Percentiles rank a stretch among this genome's conserved stretches.
phyloP scores from a whole-genome alignment of 2,329 filamentous ascomycete species.

The Cladobotryum mycophilum region DNA sequence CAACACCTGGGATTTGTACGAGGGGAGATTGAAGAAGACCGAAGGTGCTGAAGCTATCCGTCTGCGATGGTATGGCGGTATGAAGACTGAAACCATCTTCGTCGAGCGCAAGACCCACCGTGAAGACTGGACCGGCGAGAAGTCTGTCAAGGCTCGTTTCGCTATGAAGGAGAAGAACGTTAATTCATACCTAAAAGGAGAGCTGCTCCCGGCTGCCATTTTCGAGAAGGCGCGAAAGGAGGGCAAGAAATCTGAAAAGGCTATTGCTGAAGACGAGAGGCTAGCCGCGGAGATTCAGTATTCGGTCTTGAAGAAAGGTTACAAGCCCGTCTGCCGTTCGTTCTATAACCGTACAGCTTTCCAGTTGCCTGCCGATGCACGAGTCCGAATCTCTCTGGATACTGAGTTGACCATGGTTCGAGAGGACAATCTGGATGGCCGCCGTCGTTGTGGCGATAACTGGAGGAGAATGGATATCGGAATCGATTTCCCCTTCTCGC shows the following conservation, averaged over 20 bases:
- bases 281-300: constrained; percentile 91
- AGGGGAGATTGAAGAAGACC: constrained; percentile 92
- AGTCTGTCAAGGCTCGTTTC: constrained; percentile 97
- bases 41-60: constrained; percentile 96
- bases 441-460: constrained; percentile 70
- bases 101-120: constrained; percentile 97
- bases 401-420: constrained; percentile 93
- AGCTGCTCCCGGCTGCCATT: constrained; percentile 77
- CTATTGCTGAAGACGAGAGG: constrained; percentile 85
- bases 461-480: constrained; percentile 98
- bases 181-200: constrained; percentile 80
- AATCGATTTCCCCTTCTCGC: constrained; percentile 88
- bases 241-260: constrained; percentile 86
- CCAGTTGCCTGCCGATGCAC: constrained; percentile 90
- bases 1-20: constrained; percentile 88
- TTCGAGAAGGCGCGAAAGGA: constrained; percentile 97
- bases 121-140: constrained; percentile 98
- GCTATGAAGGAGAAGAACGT: constrained; percentile 95
- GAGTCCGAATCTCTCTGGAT: constrained; percentile 93
- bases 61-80: constrained; percentile 93
- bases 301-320: constrained; percentile 77
- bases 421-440: constrained; percentile 89
- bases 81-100: constrained; percentile 93
- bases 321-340: constrained; percentile 83
- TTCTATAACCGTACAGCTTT: constrained; percentile 99